phyloP scores from a whole-genome alignment of 129 eudicot species.

The Flaveria linearis region DNA sequence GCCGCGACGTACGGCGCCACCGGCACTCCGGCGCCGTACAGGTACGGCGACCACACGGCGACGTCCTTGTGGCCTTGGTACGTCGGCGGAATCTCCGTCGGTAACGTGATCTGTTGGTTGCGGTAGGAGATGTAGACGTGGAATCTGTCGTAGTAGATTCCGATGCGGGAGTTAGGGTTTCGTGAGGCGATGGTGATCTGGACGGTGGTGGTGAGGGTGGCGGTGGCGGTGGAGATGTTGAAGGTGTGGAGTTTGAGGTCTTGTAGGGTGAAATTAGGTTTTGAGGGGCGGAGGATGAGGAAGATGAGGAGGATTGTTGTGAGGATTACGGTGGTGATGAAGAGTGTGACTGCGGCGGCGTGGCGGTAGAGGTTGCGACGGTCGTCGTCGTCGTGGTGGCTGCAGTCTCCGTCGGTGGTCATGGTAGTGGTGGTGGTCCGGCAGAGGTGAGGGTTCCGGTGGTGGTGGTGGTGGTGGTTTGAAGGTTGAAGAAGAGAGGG shows the following conservation, averaged over 20 bases:
- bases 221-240: constrained; percentile 49
- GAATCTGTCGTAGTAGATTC: constrained; percentile 63
- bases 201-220: constrained; percentile 53
- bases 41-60: constrained; percentile 69
- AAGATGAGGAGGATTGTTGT: constrained; percentile 46
- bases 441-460: constrained; percentile 10
- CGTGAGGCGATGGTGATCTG: constrained; percentile 66
- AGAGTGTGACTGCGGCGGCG: background rate
- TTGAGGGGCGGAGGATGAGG: constrained; percentile 72
- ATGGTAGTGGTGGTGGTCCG: constrained; percentile 33
- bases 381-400: constrained; percentile 44
- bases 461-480: background rate
- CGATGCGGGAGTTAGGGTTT: constrained; percentile 64
- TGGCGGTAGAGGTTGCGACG: constrained; percentile 40
- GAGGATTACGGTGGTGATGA: constrained; percentile 35
- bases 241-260: constrained; percentile 62
- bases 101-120: constrained; percentile 61
- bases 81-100: constrained; percentile 48
- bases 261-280: constrained; percentile 75
- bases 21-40: constrained; percentile 60
- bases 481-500: constrained; percentile 1
- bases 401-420: constrained; percentile 47
- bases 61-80: constrained; percentile 76
- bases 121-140: constrained; percentile 53
- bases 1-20: constrained; percentile 52